phyloP scores from a whole-genome alignment of 2,329 filamentous ascomycete species.

The Phialemonium atrogriseum region DNA sequence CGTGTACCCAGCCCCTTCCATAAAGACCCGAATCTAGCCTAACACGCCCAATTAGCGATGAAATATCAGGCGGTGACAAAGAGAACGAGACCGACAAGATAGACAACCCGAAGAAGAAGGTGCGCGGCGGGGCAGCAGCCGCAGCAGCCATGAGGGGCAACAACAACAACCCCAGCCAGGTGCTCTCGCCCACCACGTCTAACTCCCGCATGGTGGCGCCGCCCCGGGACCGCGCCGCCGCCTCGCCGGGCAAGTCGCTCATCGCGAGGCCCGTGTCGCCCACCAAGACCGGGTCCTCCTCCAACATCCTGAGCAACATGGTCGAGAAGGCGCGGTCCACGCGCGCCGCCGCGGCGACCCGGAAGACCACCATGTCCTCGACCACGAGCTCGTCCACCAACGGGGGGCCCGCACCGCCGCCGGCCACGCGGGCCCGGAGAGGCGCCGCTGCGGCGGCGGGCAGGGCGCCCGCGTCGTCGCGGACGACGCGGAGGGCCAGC shows the following conservation, averaged over 20 bases:
- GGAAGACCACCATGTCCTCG: slow-evolving; percentile 37
- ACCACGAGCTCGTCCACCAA: slow-evolving; percentile 27
- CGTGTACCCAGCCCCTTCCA: slow-evolving; percentile 13
- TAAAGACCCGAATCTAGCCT: slow-evolving; percentile 15
- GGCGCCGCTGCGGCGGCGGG: slow-evolving; percentile 26
- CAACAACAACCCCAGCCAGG: slow-evolving; percentile 41
- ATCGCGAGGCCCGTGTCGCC: slow-evolving; percentile 54
- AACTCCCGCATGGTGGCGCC: slow-evolving; percentile 58
- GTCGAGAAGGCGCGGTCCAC: slow-evolving; percentile 52
- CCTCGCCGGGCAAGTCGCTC: slow-evolving; percentile 48
- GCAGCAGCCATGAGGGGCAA: slow-evolving; percentile 17
- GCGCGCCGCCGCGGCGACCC: slow-evolving; percentile 33
- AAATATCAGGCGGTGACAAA: slow-evolving; percentile 60
- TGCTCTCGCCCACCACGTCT: slow-evolving; percentile 75
- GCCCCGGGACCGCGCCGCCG: slow-evolving; percentile 38
- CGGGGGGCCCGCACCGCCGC: slow-evolving; percentile 14
- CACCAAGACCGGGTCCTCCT: slow-evolving; percentile 43
- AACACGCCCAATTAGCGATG: slow-evolving; percentile 41
- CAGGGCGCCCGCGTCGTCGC: slow-evolving; percentile 32
- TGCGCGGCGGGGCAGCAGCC: slow-evolving; percentile 35
- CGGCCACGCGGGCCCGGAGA: slow-evolving; percentile 24
- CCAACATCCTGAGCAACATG: slow-evolving; percentile 45
- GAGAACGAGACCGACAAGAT: slow-evolving; percentile 58
- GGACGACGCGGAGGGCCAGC: slow-evolving; percentile 45
- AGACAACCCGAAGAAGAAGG: slow-evolving; percentile 64